Conservation (phyloP, 2,329 filamentous ascomycete genomes). For the Pestalotiopsis sp. region DNA sequence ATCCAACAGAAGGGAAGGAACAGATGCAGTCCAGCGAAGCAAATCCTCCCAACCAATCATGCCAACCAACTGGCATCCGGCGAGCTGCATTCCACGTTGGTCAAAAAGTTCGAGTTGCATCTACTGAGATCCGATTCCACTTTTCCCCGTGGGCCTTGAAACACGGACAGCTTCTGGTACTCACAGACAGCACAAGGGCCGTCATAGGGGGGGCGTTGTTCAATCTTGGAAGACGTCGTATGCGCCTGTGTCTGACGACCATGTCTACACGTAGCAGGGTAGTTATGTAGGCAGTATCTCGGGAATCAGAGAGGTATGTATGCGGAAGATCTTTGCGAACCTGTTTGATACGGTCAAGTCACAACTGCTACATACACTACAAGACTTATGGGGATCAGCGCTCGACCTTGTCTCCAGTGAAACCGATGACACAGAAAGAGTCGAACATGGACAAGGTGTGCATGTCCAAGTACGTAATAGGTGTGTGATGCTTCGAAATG, state of each 20-base stretch:
- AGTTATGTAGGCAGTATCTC: no score
- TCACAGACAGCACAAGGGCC: neutral
- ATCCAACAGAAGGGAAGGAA: neutral
- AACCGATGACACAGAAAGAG: neutral
- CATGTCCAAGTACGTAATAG: neutral
- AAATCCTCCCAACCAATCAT: neutral
- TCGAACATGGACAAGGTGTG: neutral
- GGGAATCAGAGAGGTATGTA: no score
- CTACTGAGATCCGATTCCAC: conserved; percentile 2
- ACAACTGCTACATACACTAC: no score
- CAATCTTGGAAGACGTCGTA: no score
- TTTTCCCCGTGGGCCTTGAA: neutral
- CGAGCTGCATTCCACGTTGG: conserved; percentile 5
- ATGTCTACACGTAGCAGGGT: no score
- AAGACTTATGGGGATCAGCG: neutral
- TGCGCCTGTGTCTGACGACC: no score
- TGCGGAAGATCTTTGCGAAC: no score
- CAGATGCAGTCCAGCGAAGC: neutral
- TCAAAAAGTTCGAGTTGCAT: neutral
- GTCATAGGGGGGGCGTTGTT: neutral
- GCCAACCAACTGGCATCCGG: neutral
- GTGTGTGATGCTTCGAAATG: neutral
- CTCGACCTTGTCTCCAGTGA: neutral
- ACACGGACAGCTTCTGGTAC: neutral
- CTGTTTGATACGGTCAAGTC: no score